Percentiles rank a stretch among this genome's conserved stretches.
These are phyloP conservation scores for Fraxinus sp. DNA, from an alignment of 305 asterid species.

Conservation along the genomic window DNA sequence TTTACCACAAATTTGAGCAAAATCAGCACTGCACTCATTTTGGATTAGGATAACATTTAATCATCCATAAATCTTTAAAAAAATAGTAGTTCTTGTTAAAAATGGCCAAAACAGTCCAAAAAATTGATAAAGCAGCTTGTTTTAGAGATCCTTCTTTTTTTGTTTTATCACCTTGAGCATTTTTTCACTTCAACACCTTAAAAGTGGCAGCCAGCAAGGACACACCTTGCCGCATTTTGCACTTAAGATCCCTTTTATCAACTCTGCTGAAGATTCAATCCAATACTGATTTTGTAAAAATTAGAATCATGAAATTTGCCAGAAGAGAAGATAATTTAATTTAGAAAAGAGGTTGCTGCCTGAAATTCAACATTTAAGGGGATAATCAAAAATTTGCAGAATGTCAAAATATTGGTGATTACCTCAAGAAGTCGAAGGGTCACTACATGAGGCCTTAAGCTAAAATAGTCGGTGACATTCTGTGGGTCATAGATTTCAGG, in stretches of 20 bases:
- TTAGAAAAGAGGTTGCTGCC: neutral
- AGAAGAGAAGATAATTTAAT: neutral
- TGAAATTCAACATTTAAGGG: neutral
- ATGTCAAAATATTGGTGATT: conserved; percentile 14
- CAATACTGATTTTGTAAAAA: neutral
- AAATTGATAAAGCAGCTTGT: neutral
- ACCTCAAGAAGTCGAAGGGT: conserved; percentile 88
- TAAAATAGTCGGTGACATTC: conserved; percentile 65
- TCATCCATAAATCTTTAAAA: neutral
- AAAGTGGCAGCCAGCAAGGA: neutral
- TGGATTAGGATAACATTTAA: neutral
- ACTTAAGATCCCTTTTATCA: neutral
- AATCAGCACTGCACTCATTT: neutral
- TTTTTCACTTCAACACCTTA: neutral
- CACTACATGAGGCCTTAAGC: conserved; percentile 86
- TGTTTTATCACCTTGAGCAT: neutral
- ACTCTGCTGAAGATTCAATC: neutral
- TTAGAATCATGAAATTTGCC: neutral
- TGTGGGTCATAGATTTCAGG: conserved; percentile 81
- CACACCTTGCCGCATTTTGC: neutral
- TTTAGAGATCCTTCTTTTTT: neutral
- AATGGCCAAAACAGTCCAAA: neutral
- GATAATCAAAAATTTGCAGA: neutral
- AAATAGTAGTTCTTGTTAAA: neutral
- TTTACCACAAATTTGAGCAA: neutral